Conservation (phyloP, 139 green algal genomes). For the Coelastrella sp. region DNA sequence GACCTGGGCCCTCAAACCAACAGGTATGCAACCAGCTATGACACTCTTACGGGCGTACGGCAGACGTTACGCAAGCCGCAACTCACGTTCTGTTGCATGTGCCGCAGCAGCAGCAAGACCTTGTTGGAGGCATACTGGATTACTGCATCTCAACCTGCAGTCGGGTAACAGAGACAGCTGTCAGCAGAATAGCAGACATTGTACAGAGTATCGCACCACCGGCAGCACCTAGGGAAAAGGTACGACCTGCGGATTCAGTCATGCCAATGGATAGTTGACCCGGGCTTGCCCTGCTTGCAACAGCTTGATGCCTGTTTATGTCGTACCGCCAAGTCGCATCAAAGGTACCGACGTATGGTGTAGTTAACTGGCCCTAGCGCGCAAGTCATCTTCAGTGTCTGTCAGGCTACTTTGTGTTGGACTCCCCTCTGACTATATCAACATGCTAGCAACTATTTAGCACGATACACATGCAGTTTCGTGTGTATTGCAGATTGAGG, state of each 20-base stretch:
- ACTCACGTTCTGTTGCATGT: too few relatives aligned
- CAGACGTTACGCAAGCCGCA: too few relatives aligned
- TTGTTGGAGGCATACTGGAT: conserved; percentile 22
- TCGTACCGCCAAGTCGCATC: too few relatives aligned
- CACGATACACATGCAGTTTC: background rate
- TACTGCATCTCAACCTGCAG: conserved; percentile 7
- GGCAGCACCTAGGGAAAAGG: conserved; percentile 22
- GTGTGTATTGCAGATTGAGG: conserved; percentile 52
- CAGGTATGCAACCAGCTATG: background rate
- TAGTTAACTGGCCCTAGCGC: too few relatives aligned
- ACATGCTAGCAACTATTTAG: too few relatives aligned
- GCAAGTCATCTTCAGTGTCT: too few relatives aligned
- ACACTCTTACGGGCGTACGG: too few relatives aligned
- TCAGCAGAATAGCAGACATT: background rate
- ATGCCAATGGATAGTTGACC: background rate
- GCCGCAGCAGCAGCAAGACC: background rate
- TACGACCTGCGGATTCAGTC: background rate
- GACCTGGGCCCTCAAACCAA: background rate
- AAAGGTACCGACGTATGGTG: too few relatives aligned
- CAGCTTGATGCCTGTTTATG: background rate
- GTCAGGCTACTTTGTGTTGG: too few relatives aligned
- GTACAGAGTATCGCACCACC: conserved; percentile 31
- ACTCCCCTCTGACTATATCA: too few relatives aligned
- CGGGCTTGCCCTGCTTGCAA: background rate
- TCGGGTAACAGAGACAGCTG: background rate